Conservation (phyloP, 768 basidiomycete genomes). For the Favolaschia claudopus region DNA sequence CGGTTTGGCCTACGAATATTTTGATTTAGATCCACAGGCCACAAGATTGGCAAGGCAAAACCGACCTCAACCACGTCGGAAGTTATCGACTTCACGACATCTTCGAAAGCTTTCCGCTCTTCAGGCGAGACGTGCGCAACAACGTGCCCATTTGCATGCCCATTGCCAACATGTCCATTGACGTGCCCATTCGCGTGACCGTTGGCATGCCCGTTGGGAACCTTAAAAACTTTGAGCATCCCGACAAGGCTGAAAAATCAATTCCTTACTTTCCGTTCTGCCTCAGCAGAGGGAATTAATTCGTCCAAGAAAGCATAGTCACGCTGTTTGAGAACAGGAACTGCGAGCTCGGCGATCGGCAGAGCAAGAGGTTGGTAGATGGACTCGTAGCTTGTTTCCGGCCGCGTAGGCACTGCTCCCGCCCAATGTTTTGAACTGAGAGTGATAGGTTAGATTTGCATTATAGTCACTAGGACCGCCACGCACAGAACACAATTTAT, state of each 20-base stretch:
- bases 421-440: conserved; percentile 15
- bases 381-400: conserved; percentile 28
- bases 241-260: too few relatives aligned
- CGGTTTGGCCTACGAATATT: neutral
- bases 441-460: conserved; percentile 22
- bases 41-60: neutral
- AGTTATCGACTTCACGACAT: conserved; percentile 7
- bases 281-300: conserved; percentile 18
- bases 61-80: neutral
- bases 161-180: too few relatives aligned
- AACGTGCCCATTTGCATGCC: neutral
- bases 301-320: conserved; percentile 20
- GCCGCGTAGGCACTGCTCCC: neutral
- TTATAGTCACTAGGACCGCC: conserved; percentile 18
- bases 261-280: too few relatives aligned
- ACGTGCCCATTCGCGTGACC: neutral
- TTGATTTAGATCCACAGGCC: too few relatives aligned
- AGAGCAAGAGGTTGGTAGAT: conserved; percentile 19
- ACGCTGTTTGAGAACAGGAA: neutral
- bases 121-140: neutral
- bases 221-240: too few relatives aligned
- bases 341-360: neutral
- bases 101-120: neutral
- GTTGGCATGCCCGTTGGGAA: too few relatives aligned
- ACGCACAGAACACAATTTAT: conserved; percentile 16